Base-by-base conservation (phyloP, 2,329 filamentous ascomycete genomes). In the Aciculosporium take region DNA sequence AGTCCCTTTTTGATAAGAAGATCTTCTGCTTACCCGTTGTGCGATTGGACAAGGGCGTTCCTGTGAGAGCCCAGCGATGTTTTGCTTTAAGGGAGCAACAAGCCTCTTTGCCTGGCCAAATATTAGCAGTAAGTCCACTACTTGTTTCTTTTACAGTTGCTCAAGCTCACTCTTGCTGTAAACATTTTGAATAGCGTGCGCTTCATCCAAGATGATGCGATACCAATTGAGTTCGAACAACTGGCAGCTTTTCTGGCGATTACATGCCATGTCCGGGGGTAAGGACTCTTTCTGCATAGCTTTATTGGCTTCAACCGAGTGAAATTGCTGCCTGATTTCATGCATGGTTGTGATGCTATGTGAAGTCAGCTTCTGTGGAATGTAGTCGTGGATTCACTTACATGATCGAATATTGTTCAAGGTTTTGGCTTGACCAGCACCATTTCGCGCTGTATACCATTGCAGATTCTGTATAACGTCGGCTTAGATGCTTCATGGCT, bases 201-300 rank as follows among this genome's bases (percentile, higher is more conserved):
- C 72, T 48, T 79, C 74, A 35, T 79, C 74, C 0, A 78, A 56
- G 1, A 78, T 63, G 3, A 79, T 45, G 1, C 76, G 57, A 31
- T 70, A 64, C 59, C 66, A 75, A 0, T 59, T 53, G 0, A 49
- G 1, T 2, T 33, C 21, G 20, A 45, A 39, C 13, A 45, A 17
- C 39, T 35, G 18, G 17, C 12, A 12, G 21, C 7, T 13, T 33
- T 10, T 20, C 1, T 29, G 13, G 39, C 15, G 15, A 2, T 9
- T 9, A 17, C 7, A 5, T 8, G 7, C 29, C 4, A 3, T 17
- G 7, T n/a, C 4, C 15, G 3, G 29, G n/a, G 10, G 8, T 7
- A 15, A 18, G 7, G 10, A 8, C 15, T 18, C n/a, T 13, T 6
- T 15, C 3, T 30, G 13, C 28, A 30, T 30, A 30, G 28, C 13